A percentile compares a stretch with the other conserved stretches of the same genome.
Conservation (phyloP, 352 stramenopile genomes). For the Phytopythium chamaehyphon region DNA sequence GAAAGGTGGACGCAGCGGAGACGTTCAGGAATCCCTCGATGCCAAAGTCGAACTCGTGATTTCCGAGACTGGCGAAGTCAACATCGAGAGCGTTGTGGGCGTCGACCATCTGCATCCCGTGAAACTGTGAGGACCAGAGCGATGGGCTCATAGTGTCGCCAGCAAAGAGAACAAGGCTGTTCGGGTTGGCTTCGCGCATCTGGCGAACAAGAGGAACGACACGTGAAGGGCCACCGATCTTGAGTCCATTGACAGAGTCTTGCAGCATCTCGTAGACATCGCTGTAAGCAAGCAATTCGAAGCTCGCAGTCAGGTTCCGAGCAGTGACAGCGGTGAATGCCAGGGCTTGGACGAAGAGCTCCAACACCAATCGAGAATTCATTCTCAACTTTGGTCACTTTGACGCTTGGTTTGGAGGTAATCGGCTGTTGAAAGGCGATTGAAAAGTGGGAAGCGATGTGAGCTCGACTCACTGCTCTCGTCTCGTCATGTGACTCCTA, state of each 20-base stretch:
- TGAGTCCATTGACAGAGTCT: constrained; percentile 57
- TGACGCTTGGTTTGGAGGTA: too few species aligned
- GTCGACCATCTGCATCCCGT: constrained; percentile 75
- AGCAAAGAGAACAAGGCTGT: constrained; percentile 73
- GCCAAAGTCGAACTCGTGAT: constrained; percentile 82
- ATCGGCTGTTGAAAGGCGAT: too few species aligned
- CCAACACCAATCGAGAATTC: too few species aligned
- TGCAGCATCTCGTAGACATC: constrained; percentile 79
- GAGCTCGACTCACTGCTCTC: too few species aligned
- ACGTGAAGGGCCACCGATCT: constrained; percentile 62
- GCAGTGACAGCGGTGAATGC: too few species aligned
- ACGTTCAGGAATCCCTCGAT: constrained; percentile 77
- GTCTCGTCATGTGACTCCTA: too few species aligned
- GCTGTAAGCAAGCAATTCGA: constrained; percentile 74
- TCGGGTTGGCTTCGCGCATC: constrained; percentile 55
- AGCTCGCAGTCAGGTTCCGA: constrained; percentile 28
- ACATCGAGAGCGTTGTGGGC: constrained; percentile 72
- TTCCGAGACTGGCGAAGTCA: constrained; percentile 70
- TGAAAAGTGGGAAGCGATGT: too few species aligned
- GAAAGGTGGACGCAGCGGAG: constrained; percentile 44
- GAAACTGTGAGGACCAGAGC: constrained; percentile 78
- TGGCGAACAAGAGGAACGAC: constrained; percentile 59
- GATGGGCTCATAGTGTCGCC: constrained; percentile 78
- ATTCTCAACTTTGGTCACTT: too few species aligned
- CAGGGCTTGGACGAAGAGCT: not conserved